Evolutionary conservation across 768 basidiomycete genomes (phyloP).

Genomic region (Rubroboletus pulcherrimus): DNA sequence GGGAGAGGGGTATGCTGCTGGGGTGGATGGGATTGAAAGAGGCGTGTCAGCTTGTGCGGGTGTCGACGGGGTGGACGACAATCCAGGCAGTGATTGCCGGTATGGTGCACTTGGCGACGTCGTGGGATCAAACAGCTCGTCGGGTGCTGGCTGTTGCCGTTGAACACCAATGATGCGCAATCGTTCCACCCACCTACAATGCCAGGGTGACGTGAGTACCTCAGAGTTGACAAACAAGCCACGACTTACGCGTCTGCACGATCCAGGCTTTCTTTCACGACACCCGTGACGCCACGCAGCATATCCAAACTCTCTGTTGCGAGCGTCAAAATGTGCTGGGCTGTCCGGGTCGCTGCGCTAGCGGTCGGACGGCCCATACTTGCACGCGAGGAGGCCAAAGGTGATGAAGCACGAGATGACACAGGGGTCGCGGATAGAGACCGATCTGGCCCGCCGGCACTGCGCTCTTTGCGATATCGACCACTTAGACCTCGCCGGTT

Average conservation of each 20-base stretch:
- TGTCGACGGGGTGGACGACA: conserved; percentile 31
- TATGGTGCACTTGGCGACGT: conserved; percentile 6
- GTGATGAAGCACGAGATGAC: conserved; percentile 36
- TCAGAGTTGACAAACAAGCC: not conserved
- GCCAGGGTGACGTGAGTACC: not conserved
- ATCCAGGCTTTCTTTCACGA: conserved; percentile 85
- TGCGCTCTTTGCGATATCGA: conserved; percentile 38
- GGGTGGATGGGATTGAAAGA: conserved; percentile 29
- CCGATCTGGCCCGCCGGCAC: conserved; percentile 33
- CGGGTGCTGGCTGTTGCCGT: conserved; percentile 37
- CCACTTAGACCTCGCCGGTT: conserved; percentile 15
- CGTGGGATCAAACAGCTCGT: conserved; percentile 14
- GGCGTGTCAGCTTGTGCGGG: conserved; percentile 27
- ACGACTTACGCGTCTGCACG: conserved; percentile 73
- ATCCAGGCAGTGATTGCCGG: conserved; percentile 24
- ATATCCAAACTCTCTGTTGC: conserved; percentile 92
- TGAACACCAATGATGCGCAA: conserved; percentile 75
- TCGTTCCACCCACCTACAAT: conserved; percentile 74
- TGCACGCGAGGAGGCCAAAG: conserved; percentile 24
- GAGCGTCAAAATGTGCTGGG: conserved; percentile 76
- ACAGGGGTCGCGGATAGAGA: conserved; percentile 30
- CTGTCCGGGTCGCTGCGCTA: conserved; percentile 64
- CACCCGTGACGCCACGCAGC: conserved; percentile 83
- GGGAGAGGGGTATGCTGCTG: conserved; percentile 22
- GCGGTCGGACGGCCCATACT: conserved; percentile 35